Evolutionary conservation across 2,329 filamentous ascomycete species (phyloP).

Genomic region (Trichoderma asperellum): DNA sequence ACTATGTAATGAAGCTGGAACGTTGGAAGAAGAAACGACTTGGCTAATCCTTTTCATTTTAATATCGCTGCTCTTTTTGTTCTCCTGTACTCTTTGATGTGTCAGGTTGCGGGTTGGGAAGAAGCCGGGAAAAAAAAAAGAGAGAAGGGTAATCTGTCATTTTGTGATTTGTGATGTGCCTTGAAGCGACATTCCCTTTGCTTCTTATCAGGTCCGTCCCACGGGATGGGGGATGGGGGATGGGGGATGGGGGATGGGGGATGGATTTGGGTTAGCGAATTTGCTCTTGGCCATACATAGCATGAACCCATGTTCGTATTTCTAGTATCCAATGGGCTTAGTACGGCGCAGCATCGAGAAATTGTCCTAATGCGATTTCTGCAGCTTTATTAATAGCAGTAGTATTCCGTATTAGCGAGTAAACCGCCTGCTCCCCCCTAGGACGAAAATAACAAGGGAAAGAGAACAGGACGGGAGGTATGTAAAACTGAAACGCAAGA

Average conservation of each 20-base stretch:
- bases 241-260: too few relatives aligned
- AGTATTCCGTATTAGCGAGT: not conserved
- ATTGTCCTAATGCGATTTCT: not conserved
- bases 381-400: not conserved
- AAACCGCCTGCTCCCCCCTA: not conserved
- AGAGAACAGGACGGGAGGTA: not conserved
- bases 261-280: not conserved
- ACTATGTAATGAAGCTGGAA: slow-evolving; percentile 16
- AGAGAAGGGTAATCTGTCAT: not conserved
- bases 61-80: not conserved
- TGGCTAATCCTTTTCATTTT: not conserved
- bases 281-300: too few relatives aligned
- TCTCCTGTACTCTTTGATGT: too few relatives aligned
- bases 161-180: slow-evolving; percentile 11
- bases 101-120: too few relatives aligned
- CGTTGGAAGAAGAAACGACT: slow-evolving; percentile 2
- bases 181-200: not conserved
- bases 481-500: slow-evolving; percentile 1
- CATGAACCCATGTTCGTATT: not conserved
- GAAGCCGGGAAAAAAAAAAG: not conserved
- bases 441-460: not conserved
- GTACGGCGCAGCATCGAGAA: not conserved
- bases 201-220: not conserved
- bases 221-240: not conserved
- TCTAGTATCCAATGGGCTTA: not conserved